phyloP scores from a whole-genome alignment of 2,329 filamentous ascomycete species.

The Nannizziopsis arthrosporioides region DNA sequence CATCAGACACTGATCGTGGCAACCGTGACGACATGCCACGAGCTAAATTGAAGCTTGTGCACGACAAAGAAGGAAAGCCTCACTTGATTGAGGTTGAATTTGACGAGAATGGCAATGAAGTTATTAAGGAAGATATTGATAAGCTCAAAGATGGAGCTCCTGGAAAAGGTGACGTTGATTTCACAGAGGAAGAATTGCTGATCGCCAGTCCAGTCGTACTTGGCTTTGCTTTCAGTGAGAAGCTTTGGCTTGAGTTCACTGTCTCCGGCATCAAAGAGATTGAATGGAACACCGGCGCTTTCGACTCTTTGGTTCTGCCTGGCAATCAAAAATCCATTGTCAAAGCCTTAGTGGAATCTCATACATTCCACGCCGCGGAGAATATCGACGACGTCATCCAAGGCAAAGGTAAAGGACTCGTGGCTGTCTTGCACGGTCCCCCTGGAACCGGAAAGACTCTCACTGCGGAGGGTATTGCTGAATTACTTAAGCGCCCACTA shows the following conservation, averaged over 20 bases:
- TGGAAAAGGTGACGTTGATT: conserved; percentile 39
- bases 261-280: conserved; percentile 71
- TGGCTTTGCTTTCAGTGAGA: conserved; percentile 78
- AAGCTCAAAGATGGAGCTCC: conserved; percentile 35
- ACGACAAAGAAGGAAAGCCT: conserved; percentile 42
- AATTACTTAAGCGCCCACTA: conserved; percentile 66
- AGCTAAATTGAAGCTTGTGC: conserved; percentile 43
- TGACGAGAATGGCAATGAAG: conserved; percentile 45
- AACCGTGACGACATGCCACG: conserved; percentile 25
- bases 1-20: conserved; percentile 24
- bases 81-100: conserved; percentile 45
- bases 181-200: conserved; percentile 72
- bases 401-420: conserved; percentile 77
- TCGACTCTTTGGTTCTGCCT: conserved; percentile 65
- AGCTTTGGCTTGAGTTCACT: conserved; percentile 79
- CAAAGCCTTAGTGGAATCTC: conserved; percentile 69
- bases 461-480: conserved; percentile 75
- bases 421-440: conserved; percentile 69
- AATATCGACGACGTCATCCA: conserved; percentile 74
- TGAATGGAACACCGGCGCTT: conserved; percentile 71
- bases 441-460: conserved; percentile 83
- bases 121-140: conserved; percentile 48
- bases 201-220: conserved; percentile 74
- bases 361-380: conserved; percentile 68
- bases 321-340: conserved; percentile 55